phyloP scores from a whole-genome alignment of 176 grass and related monocot species.

The Metroxylon sagu region DNA sequence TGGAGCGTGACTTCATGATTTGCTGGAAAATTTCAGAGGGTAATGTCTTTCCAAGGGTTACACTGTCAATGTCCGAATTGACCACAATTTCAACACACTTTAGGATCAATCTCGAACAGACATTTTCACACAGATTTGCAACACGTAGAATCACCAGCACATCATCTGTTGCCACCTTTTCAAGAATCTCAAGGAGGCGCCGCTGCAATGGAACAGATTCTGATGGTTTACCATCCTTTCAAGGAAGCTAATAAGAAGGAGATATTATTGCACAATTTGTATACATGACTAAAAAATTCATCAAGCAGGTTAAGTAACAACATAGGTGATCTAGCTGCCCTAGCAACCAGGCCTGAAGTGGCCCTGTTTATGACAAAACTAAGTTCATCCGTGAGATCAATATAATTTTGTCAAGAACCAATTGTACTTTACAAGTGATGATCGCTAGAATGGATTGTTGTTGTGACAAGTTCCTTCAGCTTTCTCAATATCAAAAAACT shows the following conservation, averaged over 20 bases:
- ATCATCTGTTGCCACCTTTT: constrained; percentile 6
- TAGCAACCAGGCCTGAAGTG: too few relatives aligned
- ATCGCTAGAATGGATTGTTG: too few relatives aligned
- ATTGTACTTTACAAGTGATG: too few relatives aligned
- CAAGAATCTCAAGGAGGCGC: constrained; percentile 7
- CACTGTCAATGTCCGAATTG: background rate
- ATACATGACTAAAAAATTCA: background rate
- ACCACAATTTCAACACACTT: constrained; percentile 2
- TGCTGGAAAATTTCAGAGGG: background rate
- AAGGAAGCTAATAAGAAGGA: background rate
- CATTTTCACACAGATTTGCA: constrained; percentile 1
- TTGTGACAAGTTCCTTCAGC: too few relatives aligned
- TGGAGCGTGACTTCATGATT: background rate
- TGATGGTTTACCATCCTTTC: background rate
- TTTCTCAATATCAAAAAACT: too few relatives aligned
- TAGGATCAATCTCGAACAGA: background rate
- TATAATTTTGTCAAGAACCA: too few relatives aligned
- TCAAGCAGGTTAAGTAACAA: background rate
- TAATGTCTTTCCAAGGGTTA: constrained; percentile 8
- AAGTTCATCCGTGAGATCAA: too few relatives aligned
- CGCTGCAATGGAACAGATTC: constrained; percentile 6
- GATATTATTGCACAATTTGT: background rate
- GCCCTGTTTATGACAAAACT: too few relatives aligned
- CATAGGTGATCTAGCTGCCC: too few relatives aligned
- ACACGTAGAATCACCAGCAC: background rate